phyloP scores from a whole-genome alignment of 768 basidiomycete species.

The Steccherinum ochraceum region DNA sequence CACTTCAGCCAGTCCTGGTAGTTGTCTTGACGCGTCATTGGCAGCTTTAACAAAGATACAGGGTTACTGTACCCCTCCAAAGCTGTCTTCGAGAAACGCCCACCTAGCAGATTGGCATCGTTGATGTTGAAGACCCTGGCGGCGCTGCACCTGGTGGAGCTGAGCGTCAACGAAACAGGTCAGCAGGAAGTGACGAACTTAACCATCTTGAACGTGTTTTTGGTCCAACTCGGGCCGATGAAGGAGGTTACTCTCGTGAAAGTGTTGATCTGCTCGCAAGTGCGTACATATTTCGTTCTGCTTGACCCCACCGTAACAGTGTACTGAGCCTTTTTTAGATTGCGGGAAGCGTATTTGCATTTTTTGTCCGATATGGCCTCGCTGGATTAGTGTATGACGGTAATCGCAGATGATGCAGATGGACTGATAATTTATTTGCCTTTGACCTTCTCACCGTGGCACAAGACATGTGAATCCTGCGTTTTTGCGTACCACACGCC shows the following conservation, averaged over 20 bases:
- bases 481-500: too few species aligned
- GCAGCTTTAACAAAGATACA: constrained; percentile 69
- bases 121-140: constrained; percentile 56
- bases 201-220: constrained; percentile 83
- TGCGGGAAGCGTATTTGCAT: constrained; percentile 74
- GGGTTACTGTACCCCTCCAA: constrained; percentile 77
- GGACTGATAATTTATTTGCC: not conserved
- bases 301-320: constrained; percentile 4
- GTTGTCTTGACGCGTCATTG: not conserved
- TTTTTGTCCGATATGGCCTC: constrained; percentile 83
- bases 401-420: constrained; percentile 69
- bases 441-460: too few species aligned
- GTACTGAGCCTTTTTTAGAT: constrained; percentile 35
- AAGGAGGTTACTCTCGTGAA: constrained; percentile 74
- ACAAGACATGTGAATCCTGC: too few species aligned
- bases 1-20: not conserved
- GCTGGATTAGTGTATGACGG: constrained; percentile 90
- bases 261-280: constrained; percentile 70
- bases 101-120: constrained; percentile 49
- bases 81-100: constrained; percentile 46
- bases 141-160: constrained; percentile 56
- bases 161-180: constrained; percentile 49
- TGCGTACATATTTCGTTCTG: constrained; percentile 23
- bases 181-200: constrained; percentile 74
- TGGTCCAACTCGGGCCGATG: constrained; percentile 80